These are phyloP conservation scores for Mrakiaceae sp. DNA, from an alignment of 1,284 basidiomycete genomes.

Conservation along the genomic window DNA sequence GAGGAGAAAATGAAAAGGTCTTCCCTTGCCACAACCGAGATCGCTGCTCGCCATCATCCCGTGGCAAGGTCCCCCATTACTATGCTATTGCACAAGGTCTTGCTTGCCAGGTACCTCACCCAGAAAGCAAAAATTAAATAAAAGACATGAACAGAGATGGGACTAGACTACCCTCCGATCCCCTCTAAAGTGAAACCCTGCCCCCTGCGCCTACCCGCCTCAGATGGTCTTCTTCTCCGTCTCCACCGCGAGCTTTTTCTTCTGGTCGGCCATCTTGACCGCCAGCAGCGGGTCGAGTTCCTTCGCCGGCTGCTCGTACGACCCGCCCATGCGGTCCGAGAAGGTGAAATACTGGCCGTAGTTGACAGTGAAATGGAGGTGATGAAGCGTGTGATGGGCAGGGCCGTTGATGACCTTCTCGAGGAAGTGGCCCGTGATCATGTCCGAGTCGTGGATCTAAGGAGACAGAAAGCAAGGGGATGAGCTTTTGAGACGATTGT, in stretches of 20 bases:
- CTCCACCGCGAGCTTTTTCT: neutral
- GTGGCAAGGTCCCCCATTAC: too few species aligned
- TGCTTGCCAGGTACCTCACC: too few species aligned
- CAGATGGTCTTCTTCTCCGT: neutral
- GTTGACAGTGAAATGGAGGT: conserved; percentile 91
- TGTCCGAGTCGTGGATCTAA: conserved; percentile 98
- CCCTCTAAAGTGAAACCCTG: neutral
- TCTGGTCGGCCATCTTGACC: conserved; percentile 24
- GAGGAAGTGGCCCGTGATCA: conserved; percentile 85
- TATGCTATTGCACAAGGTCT: too few species aligned
- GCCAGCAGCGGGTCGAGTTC: conserved; percentile 77
- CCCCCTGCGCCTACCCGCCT: neutral
- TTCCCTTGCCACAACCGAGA: too few species aligned
- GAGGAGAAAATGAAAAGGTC: too few species aligned
- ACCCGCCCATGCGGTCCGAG: conserved; percentile 72
- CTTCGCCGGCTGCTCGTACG: conserved; percentile 75
- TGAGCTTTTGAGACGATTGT: too few species aligned
- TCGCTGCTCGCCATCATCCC: too few species aligned
- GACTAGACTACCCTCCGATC: too few species aligned
- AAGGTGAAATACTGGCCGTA: conserved; percentile 97
- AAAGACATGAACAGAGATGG: neutral
- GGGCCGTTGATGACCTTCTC: conserved; percentile 94
- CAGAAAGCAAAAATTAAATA: neutral
- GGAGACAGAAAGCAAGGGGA: neutral
- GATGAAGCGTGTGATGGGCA: conserved; percentile 93